A percentile compares a stretch with the other conserved stretches of the same genome.
Evolutionary conservation across 176 grass and related monocot genomes (phyloP).

Genomic region (Secale cereale): DNA sequence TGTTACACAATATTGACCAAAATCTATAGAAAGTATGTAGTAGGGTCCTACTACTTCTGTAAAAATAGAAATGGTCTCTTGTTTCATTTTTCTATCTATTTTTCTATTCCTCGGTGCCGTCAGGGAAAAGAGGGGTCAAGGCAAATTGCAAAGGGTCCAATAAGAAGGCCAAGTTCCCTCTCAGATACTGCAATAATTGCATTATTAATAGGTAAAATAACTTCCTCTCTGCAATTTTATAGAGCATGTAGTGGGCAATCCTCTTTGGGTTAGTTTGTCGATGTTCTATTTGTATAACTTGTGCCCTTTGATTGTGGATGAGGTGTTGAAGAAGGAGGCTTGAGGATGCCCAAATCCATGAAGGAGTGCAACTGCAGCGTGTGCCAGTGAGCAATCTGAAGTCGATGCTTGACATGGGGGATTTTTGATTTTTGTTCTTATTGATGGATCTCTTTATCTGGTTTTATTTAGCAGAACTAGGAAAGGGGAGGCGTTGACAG

Average conservation of each 20-base stretch:
- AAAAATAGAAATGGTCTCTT: too few species aligned
- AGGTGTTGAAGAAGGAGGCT: conserved; percentile 16
- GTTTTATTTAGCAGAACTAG: conserved; percentile 57
- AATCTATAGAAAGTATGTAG: too few species aligned
- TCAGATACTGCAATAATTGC: conserved; percentile 68
- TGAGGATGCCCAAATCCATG: conserved; percentile 69
- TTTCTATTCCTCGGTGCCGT: conserved; percentile 36
- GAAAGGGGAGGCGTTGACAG: conserved; percentile 50
- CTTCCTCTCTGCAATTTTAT: neutral
- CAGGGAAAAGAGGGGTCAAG: conserved; percentile 59
- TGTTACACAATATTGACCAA: too few species aligned
- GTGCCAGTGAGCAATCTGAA: conserved; percentile 52
- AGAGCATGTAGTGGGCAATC: neutral
- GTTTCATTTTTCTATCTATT: neutral
- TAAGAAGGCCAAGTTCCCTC: conserved; percentile 42
- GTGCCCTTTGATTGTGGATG: conserved; percentile 53
- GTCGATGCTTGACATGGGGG: neutral
- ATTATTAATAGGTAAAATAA: conserved; percentile 52
- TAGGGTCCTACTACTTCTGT: too few species aligned
- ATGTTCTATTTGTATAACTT: conserved; percentile 16
- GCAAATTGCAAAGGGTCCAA: conserved; percentile 48
- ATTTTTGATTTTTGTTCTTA: neutral
- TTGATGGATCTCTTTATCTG: neutral
- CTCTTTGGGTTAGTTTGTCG: neutral
- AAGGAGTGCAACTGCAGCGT: conserved; percentile 65